Evolutionary conservation across 768 basidiomycete genomes (phyloP), one percentile per base, ranked within the genome.

Genomic region (Russula sp.): DNA sequence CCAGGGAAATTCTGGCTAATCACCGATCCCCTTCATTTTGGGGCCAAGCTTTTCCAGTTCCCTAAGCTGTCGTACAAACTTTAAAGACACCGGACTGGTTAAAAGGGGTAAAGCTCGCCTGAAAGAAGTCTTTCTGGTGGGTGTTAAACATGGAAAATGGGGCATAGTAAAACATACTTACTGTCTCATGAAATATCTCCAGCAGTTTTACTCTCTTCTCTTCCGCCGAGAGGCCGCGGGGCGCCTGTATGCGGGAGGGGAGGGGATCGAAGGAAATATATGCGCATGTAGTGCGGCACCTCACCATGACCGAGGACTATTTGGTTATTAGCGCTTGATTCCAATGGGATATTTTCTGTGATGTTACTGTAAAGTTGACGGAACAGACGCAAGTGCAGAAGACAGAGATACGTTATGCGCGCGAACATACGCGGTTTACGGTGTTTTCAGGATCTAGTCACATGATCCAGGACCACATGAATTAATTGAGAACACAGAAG

Each of bases 101-200:
- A 16, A 13, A 46, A 13, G 32, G 20, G 36, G 22, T n/a, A 52
- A 20, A 48, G 22, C 61, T 60, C 48, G 80, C 86, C 74, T 88
- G 87, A 70, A 80, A 95, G 69, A 93, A 94, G 70, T 92, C 90
- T 72, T 86, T 89, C 91, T 93, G 65, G 22, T 34, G 52, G 51
- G 6, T 36, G 57, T 38, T 25, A 42, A 46, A 38, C 18, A 34
- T 32, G 39, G 25, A 34, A 34, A 16, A 25, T 51, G 10, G 36
- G 25, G 50, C 1, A 22, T 35, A 18, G 38, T 52, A 22, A 14
- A 50, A 11, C 0, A n/a, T 25, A 64, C 72, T 63, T 69, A 92
- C 93, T 16, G 87, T 86, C 73, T 98, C 94, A 68, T 94, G 93
- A 69, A 98, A 96, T 66, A 98, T 91, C 74, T 95, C 94, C 20